Conservation (phyloP, 257 asterid species). For the Gynochthodes officinalis region DNA sequence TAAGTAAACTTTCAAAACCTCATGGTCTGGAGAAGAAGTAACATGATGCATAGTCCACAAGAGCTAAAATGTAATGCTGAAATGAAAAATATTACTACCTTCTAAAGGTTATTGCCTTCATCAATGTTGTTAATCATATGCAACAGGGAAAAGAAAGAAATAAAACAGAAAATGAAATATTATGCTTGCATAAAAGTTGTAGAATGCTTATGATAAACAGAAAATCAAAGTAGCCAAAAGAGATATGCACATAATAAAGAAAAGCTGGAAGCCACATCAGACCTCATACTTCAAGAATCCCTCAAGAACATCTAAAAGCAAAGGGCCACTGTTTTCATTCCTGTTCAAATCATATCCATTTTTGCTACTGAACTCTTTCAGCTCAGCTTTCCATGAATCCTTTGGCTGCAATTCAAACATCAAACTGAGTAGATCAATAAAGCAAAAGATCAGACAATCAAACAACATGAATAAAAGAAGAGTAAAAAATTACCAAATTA, state of each 20-base stretch:
- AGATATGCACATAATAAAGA: background rate
- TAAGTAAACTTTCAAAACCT: background rate
- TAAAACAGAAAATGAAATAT: background rate
- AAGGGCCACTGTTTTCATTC: constrained; percentile 88
- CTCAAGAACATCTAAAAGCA: constrained; percentile 96
- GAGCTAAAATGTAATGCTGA: background rate
- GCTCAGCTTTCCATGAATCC: constrained; percentile 90
- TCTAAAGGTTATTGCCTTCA: background rate
- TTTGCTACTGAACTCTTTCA: constrained; percentile 86
- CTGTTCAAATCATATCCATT: constrained; percentile 91
- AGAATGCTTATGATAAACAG: background rate
- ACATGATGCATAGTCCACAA: background rate
- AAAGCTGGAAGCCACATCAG: constrained; percentile 18
- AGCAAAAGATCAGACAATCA: background rate
- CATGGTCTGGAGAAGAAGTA: background rate
- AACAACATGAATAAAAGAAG: background rate
- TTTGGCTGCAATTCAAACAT: constrained; percentile 53
- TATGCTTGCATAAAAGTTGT: background rate
- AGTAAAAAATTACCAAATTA: constrained; percentile 53
- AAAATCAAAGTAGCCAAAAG: background rate
- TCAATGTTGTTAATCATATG: background rate
- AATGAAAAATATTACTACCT: background rate
- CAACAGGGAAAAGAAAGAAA: background rate
- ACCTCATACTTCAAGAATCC: constrained; percentile 99
- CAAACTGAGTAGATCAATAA: constrained; percentile 6